Evolutionary conservation across 495 filamentous ascomycete species (phyloP).

Genomic region (Neurospora tetraspora): DNA sequence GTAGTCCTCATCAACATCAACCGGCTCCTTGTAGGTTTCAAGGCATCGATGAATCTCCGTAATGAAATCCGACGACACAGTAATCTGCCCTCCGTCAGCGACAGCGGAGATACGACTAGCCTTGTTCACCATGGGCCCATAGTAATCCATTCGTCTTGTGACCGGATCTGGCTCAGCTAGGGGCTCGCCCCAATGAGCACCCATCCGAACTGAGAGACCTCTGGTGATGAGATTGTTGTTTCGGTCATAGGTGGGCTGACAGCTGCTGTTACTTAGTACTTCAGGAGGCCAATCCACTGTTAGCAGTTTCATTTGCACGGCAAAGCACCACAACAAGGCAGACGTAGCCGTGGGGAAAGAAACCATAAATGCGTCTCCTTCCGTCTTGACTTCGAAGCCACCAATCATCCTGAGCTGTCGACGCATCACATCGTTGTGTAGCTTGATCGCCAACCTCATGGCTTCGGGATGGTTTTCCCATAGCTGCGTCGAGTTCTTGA

Average conservation of each 20-base stretch:
- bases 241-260: conserved; percentile 68
- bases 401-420: conserved; percentile 87
- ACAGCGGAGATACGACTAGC: conserved; percentile 85
- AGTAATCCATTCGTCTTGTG: conserved; percentile 98
- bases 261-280: conserved; percentile 76
- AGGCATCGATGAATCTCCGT: conserved; percentile 86
- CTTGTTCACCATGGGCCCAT: conserved; percentile 98
- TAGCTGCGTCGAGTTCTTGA: conserved; percentile 95
- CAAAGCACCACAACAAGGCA: conserved; percentile 90
- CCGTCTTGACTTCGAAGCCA: conserved; percentile 98
- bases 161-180: conserved; percentile 94
- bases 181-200: conserved; percentile 87
- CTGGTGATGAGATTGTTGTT: conserved; percentile 86
- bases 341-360: conserved; percentile 92
- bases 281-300: conserved; percentile 89
- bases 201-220: conserved; percentile 93
- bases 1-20: conserved; percentile 56
- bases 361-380: conserved; percentile 99
- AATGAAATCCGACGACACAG: conserved; percentile 93
- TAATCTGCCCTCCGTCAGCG: conserved; percentile 96
- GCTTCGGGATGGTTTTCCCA: conserved; percentile 93
- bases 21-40: conserved; percentile 68
- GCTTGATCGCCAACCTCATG: conserved; percentile 90
- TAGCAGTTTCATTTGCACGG: conserved; percentile 78
- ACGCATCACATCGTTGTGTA: conserved; percentile 92